phyloP scores from a whole-genome alignment of 2,329 filamentous ascomycete species.

The Fusarium lateritium region DNA sequence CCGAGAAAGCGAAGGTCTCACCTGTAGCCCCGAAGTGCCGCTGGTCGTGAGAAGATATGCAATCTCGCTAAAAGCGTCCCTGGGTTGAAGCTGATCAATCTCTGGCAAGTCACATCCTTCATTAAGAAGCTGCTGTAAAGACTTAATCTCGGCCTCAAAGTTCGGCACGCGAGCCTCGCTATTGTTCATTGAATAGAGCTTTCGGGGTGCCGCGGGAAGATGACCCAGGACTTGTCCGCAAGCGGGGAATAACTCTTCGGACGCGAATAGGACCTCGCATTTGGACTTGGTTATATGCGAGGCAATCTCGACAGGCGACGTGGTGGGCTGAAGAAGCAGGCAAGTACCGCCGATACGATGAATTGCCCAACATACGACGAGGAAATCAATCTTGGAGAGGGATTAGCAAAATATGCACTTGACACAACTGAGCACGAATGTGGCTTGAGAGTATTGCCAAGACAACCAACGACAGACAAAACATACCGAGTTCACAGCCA shows the following conservation, averaged over 20 bases:
- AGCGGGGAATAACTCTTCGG: neutral
- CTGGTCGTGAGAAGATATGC: neutral
- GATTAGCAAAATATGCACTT: too few species aligned
- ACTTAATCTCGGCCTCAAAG: neutral
- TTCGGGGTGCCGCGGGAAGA: neutral
- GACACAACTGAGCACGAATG: too few species aligned
- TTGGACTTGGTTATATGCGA: neutral
- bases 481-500: neutral
- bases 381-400: neutral
- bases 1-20: neutral
- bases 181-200: neutral
- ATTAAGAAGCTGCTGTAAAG: neutral
- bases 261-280: neutral
- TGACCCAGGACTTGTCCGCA: neutral
- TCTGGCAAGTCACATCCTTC: neutral
- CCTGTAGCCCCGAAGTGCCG: conserved; percentile 5
- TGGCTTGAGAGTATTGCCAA: too few species aligned
- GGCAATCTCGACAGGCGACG: neutral
- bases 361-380: neutral
- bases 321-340: neutral
- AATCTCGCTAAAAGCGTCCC: neutral
- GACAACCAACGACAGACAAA: too few species aligned
- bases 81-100: neutral
- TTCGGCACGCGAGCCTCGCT: neutral
- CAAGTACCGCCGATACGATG: neutral